Base-by-base conservation (phyloP, 192 early-diverging fungal species). In the Coemansia sp. region DNA sequence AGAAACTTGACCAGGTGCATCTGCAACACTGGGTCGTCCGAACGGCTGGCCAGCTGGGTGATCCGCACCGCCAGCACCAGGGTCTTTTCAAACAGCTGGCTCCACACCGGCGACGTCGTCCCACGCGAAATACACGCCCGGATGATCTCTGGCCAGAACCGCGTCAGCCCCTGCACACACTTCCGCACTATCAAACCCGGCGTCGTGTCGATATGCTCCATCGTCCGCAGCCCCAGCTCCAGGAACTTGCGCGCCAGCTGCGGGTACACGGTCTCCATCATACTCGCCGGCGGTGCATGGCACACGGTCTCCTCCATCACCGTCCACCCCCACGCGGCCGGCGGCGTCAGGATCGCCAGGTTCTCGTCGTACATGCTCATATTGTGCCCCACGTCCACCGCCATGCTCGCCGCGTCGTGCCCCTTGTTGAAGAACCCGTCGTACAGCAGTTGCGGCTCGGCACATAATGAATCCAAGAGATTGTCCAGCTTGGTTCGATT, bases 251-350 rank as follows among this genome's bases (percentile, higher is more conserved):
- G 39, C 1, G 60, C 54, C 36, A 65, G 34, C 21, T 32, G 34
- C 2, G 61, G 57, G 30, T 73, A 73, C 23, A 36, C 21, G 17
- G 62, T 40, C 21, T 65, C 52, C 20, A 56, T 47, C 4, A 57
- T 26, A n/a, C 37, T 21, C 27, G 27, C 11, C 5, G 69, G 62
- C 12, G 62, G 57, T 14, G 37, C 30, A 7, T 30, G 33, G 27
- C 69, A 73, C 11, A 60, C 58, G 2, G 69, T 46, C 38, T 64
- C 53, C 42, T 73, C 69, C 51, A 73, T 64, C 7, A 50, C 50
- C n/a, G 54, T 54, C 69, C 69, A 73, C n/a, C 69, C 69, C 69
- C 69, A 73, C 9, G 42, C 47, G 2, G 60, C 69, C 7, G 60
- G 69, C 5, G 69, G 56, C 28, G 62, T 65, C 20, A 73, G 54